Evolutionary conservation across 1,284 basidiomycete genomes (phyloP).

Genomic region (Neonothopanus nambi): DNA sequence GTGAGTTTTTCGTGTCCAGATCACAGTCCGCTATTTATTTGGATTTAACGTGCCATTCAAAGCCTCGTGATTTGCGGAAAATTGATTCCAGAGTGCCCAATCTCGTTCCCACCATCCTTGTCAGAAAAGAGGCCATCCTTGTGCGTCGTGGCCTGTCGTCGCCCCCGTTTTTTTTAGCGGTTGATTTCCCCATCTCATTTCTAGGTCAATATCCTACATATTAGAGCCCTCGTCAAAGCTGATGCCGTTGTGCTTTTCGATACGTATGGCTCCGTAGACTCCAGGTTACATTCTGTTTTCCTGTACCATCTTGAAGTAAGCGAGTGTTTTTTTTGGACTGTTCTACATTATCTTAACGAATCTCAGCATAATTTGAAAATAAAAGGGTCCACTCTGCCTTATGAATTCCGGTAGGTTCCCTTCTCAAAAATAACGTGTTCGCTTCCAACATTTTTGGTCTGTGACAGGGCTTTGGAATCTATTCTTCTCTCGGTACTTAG

Average conservation of each 20-base stretch:
- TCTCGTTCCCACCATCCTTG: constrained; percentile 91
- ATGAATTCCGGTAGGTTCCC: constrained; percentile 80
- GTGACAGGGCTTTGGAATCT: constrained; percentile 86
- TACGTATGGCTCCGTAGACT: constrained; percentile 83
- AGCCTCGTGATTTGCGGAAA: constrained; percentile 96
- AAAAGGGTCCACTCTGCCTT: constrained; percentile 68
- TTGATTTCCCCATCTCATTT: constrained; percentile 8
- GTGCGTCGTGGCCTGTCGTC: constrained; percentile 43
- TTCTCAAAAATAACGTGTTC: constrained; percentile 7
- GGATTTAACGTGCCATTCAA: constrained; percentile 12
- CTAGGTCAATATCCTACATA: constrained; percentile 91
- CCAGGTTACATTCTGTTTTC: constrained; percentile 82
- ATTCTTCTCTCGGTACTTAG: constrained; percentile 86
- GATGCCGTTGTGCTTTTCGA: constrained; percentile 94
- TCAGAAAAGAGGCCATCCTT: constrained; percentile 85
- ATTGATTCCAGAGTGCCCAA: constrained; percentile 95
- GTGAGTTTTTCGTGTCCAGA: constrained; percentile 47
- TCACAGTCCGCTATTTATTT: background rate
- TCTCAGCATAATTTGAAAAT: constrained; percentile 76
- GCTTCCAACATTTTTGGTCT: constrained; percentile 23
- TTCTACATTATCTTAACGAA: background rate
- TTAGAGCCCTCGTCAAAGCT: constrained; percentile 92
- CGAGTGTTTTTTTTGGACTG: constrained; percentile 19
- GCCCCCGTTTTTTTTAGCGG: constrained; percentile 10
- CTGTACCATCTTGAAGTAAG: constrained; percentile 83